Conservation (phyloP, 805 yeast species). For the Tetrapisispora iriomotensis region DNA sequence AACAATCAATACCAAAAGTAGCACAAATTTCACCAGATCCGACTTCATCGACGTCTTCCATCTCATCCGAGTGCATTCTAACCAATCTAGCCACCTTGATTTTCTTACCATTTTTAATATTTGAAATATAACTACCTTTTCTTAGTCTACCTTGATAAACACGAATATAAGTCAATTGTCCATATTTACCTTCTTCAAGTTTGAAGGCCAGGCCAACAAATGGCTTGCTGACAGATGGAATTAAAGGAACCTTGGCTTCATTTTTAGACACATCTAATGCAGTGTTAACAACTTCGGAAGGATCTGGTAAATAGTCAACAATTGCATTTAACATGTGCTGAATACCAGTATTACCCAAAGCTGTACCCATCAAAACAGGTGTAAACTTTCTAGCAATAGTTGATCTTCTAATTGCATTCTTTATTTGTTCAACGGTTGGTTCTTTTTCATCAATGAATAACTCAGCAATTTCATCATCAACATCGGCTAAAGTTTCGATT, state of each 20-base stretch:
- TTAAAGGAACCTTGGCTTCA: constrained; percentile 61
- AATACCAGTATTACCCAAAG: constrained; percentile 90
- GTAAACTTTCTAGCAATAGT: constrained; percentile 94
- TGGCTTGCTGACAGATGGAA: constrained; percentile 66
- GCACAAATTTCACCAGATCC: constrained; percentile 99
- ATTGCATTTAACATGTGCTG: constrained; percentile 95
- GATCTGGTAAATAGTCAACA: constrained; percentile 91
- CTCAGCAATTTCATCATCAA: constrained; percentile 95
- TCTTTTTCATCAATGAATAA: constrained; percentile 80
- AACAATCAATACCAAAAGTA: constrained; percentile 96
- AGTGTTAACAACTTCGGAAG: constrained; percentile 83
- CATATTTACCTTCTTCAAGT: constrained; percentile 95
- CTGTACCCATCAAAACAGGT: constrained; percentile 99
- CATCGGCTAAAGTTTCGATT: constrained; percentile 94
- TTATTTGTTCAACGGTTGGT: constrained; percentile 76
- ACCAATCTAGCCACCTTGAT: constrained; percentile 89
- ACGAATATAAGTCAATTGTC: constrained; percentile 93
- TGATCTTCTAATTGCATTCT: constrained; percentile 83
- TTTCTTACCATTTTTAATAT: constrained; percentile 85
- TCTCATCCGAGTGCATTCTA: constrained; percentile 97
- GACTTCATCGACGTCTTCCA: constrained; percentile 95
- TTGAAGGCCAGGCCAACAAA: constrained; percentile 98
- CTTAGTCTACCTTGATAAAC: constrained; percentile 92
- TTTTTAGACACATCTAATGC: constrained; percentile 66
- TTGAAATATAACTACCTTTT: constrained; percentile 82